Evolutionary conservation across 257 asterid genomes (phyloP).

Genomic region (Knoxia roxburghii): DNA sequence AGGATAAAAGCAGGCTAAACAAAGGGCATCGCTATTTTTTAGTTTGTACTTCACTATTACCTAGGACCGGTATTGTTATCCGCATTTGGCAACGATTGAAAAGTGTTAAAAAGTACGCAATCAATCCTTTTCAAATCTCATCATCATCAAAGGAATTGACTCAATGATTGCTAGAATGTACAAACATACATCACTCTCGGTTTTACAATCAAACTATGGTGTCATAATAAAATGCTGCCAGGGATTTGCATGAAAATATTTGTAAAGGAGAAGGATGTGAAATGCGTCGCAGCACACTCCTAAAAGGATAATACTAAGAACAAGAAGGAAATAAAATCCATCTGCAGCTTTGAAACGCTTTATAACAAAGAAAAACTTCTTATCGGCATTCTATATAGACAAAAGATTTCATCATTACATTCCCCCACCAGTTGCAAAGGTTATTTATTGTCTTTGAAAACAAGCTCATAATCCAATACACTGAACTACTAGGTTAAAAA

Average conservation of each 20-base stretch:
- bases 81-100: background rate
- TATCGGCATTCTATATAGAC: slow-evolving; percentile 1
- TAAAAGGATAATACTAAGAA: background rate
- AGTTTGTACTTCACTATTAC: background rate
- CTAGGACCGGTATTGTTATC: background rate
- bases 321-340: background rate
- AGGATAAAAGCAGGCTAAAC: background rate
- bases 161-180: background rate
- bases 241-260: background rate
- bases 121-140: background rate
- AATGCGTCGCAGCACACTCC: background rate
- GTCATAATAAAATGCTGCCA: background rate
- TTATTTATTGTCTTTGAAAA: background rate
- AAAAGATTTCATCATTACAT: background rate
- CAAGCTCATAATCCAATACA: background rate
- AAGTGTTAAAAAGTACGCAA: background rate
- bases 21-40: background rate
- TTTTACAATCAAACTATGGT: background rate
- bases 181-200: background rate
- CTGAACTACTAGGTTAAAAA: background rate
- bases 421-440: background rate
- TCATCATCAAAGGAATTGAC: background rate
- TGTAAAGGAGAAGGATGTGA: background rate
- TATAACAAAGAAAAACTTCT: background rate
- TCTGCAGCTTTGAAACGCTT: background rate